Base-by-base conservation (phyloP, 2,329 filamentous ascomycete species). In the Biscogniauxia sp. region DNA sequence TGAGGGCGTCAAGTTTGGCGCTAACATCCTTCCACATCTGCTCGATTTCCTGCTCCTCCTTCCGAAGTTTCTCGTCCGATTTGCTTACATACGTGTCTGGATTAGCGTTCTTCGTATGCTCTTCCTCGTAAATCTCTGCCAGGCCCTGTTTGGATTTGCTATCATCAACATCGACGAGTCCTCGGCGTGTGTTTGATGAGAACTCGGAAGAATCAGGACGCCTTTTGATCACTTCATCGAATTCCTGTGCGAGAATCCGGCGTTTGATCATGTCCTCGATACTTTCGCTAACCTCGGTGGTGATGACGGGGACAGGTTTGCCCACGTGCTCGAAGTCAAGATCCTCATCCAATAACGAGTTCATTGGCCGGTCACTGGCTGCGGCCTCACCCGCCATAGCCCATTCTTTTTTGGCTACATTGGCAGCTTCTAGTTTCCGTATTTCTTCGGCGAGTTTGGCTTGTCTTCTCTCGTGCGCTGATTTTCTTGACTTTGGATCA, bases 241-340 rank as follows among this genome's bases (percentile, higher is more conserved):
- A 98, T 69, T 97, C 91, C 65, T 89, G 88, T 0, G 91, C 88
- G 15, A 98, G 79, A 68, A 99, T 97, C 55, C 95, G 90, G 49
- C 92, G 87, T 78, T 98, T 98, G 79, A 99, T 93, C 61, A 99
- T 84, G 37, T 91, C 89, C 76, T 99, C 95, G 60, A 99, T 96
- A 69, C 88, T 88, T 75, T 97, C 93, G 57, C 88, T 96, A 50
- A 96, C 83, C 75, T 97, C 93, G 51, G 91, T 89, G 0, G 95
- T 98, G 73, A 97, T 93, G 62, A 98, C 91, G 1, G 94, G 92
- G 0, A 98, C 90, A 0, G 95, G 94, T 75, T 98, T 99, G 71
- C 95, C 95, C 20, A 92, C 87, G 69, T 96, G 88, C 77, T 99
- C 95, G 72, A 98, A 99, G 66, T 98, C 94, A 25, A 99, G 84